These are phyloP conservation scores for Globisporangium rhizosaccharum DNA, from an alignment of 352 stramenopile species.

Conservation along the genomic window DNA sequence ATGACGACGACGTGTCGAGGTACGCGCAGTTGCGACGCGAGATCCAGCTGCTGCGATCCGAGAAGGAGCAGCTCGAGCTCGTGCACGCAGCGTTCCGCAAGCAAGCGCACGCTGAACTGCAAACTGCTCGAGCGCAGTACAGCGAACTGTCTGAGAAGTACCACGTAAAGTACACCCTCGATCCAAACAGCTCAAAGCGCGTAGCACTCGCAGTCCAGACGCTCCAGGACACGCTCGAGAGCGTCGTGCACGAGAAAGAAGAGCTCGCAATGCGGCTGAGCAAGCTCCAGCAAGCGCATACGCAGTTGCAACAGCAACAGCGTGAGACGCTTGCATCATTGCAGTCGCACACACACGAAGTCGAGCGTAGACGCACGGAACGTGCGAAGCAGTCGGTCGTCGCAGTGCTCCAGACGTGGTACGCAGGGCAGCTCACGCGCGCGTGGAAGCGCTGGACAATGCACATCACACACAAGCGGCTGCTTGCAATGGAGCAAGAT, in stretches of 20 bases:
- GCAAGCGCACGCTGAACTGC: constrained; percentile 27
- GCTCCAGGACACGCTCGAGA: constrained; percentile 55
- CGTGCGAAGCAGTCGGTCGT: constrained; percentile 24
- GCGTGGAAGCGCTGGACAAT: constrained; percentile 39
- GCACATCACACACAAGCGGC: constrained; percentile 2
- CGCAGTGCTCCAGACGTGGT: constrained; percentile 27
- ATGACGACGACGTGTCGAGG: constrained; percentile 3
- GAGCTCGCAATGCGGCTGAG: constrained; percentile 40
- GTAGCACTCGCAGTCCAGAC: constrained; percentile 42
- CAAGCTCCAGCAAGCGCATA: constrained; percentile 31
- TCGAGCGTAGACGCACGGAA: constrained; percentile 15
- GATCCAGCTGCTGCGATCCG: constrained; percentile 38
- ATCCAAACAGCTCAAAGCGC: constrained; percentile 47
- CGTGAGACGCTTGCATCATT: constrained; percentile 16
- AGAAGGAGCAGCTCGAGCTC: constrained; percentile 40
- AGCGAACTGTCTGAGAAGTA: constrained; percentile 45
- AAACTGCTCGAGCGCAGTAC: constrained; percentile 25
- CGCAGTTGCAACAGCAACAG: constrained; percentile 26
- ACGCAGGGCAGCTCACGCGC: constrained; percentile 19
- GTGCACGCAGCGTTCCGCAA: constrained; percentile 25
- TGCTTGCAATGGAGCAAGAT: constrained; percentile 9
- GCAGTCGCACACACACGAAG: constrained; percentile 12
- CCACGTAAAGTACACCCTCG: constrained; percentile 41
- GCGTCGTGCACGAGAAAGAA: constrained; percentile 59
- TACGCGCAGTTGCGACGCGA: constrained; percentile 31